Conservation (phyloP, 352 stramenopile genomes). For the Phytopythium delawarense region DNA sequence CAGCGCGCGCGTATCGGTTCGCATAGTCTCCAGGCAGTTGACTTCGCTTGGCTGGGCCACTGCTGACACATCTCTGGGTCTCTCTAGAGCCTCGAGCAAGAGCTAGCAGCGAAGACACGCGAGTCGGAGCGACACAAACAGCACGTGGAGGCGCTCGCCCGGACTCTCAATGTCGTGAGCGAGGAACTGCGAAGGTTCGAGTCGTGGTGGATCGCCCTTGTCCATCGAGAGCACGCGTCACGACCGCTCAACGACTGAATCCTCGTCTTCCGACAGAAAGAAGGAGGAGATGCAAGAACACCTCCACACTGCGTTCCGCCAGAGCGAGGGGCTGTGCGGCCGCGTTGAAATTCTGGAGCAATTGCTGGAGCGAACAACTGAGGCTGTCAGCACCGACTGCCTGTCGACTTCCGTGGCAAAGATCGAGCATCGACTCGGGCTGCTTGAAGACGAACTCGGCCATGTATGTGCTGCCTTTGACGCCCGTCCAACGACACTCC, state of each 20-base stretch:
- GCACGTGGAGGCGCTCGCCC: conserved; percentile 39
- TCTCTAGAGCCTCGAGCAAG: conserved; percentile 19
- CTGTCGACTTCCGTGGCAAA: conserved; percentile 8
- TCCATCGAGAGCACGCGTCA: neutral
- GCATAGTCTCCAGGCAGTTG: neutral
- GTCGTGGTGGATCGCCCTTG: neutral
- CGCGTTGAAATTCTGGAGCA: conserved; percentile 10
- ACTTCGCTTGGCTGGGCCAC: neutral
- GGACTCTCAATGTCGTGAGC: conserved; percentile 38
- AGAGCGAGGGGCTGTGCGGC: conserved; percentile 10
- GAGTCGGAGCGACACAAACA: conserved; percentile 22
- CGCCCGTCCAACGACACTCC: neutral
- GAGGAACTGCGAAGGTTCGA: conserved; percentile 38
- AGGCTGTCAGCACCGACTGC: conserved; percentile 3
- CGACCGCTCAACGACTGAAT: neutral
- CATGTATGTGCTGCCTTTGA: conserved; percentile 16
- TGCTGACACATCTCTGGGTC: neutral
- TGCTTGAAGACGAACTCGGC: conserved; percentile 58
- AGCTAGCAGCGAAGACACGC: conserved; percentile 8
- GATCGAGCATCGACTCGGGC: conserved; percentile 28
- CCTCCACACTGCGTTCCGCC: neutral
- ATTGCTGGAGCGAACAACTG: conserved; percentile 14
- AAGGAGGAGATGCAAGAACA: conserved; percentile 11
- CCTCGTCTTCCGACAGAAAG: conserved; percentile 8
- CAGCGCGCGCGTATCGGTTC: conserved; percentile 17